Evolutionary conservation across 2,329 filamentous ascomycete genomes (phyloP), one percentile per base, ranked within the genome.

Genomic region (Plectosphaerella cucumerina): DNA sequence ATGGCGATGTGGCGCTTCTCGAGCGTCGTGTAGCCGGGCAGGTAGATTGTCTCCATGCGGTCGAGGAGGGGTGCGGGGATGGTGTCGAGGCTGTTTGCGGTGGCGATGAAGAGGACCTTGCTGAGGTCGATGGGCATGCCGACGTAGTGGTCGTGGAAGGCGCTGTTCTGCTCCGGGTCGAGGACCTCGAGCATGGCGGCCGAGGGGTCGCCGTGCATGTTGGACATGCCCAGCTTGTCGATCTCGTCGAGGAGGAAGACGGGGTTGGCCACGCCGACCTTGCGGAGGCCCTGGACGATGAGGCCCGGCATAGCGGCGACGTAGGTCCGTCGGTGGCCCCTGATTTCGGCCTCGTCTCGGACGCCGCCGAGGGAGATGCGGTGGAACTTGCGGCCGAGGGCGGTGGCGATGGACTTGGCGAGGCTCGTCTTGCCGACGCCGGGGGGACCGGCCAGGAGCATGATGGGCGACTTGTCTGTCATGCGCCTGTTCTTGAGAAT

Each of bases 301-400:
- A 97, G 77, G 49, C 94, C 94, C 10, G 94, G 94, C 93, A 99
- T 97, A n/a, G 94, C 94, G 20, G 94, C 94, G 52, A 99, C 94
- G 64, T 99, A 99, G 1, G 94, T 99, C 59, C 94, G 81, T 50
- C 94, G 82, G 69, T 99, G 94, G 10, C 94, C 94, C 53, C 94
- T 84, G 53, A 99, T 97, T 71, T 99, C 94, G 15, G 94, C 94
- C 68, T 99, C 94, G 62, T 99, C 94, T 50, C 94, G 81, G 3
- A 99, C 93, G 59, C 94, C 94, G 54, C 94, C 94, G 4, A 99
- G 84, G 4, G 94, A 97, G 60, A 99, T 97, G 44, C 94, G 85
- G 69, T 99, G 93, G 68, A 99, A 99, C 67, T 97, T 96, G 56
- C 94, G 85, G 15, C 93, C 93, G 11, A 99, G 78, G 1, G 94